Percentiles rank a stretch among this genome's conserved stretches.
Conservation (phyloP, 768 basidiomycete species). For the Pilatotrama ljubarskyi region DNA sequence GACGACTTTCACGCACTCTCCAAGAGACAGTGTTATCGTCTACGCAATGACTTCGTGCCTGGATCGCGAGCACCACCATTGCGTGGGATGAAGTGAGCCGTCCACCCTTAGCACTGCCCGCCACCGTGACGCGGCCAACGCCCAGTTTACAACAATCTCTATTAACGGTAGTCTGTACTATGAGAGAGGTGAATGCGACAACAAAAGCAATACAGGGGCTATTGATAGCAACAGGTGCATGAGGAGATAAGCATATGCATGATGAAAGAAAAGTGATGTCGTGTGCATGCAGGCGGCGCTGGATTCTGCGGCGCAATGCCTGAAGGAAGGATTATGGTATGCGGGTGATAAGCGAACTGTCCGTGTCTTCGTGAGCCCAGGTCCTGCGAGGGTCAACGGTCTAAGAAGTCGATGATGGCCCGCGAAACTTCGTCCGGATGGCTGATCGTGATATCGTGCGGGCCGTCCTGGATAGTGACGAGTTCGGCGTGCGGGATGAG, state of each 20-base stretch:
- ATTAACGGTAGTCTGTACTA: too few relatives aligned
- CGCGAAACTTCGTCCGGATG: slow-evolving; percentile 26
- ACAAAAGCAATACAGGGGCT: background rate
- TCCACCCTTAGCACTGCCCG: too few relatives aligned
- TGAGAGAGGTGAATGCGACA: too few relatives aligned
- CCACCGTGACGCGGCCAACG: too few relatives aligned
- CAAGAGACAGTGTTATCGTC: too few relatives aligned
- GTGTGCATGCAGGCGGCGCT: too few relatives aligned
- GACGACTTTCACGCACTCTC: too few relatives aligned
- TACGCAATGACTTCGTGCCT: too few relatives aligned
- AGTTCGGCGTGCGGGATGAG: slow-evolving; percentile 48
- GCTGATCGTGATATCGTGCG: slow-evolving; percentile 45
- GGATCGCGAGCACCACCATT: too few relatives aligned
- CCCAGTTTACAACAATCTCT: too few relatives aligned
- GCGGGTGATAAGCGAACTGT: background rate
- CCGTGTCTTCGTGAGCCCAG: background rate
- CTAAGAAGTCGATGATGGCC: slow-evolving; percentile 27
- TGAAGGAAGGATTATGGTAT: background rate
- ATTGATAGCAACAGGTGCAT: background rate
- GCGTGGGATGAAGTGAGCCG: too few relatives aligned
- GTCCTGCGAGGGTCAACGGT: background rate
- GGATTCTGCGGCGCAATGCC: background rate
- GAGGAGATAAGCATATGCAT: background rate
- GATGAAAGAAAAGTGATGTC: too few relatives aligned
- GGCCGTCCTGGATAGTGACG: slow-evolving; percentile 50